Conservation (phyloP, 179 eudicot genomes). For the Sideroxylon spinosum region DNA sequence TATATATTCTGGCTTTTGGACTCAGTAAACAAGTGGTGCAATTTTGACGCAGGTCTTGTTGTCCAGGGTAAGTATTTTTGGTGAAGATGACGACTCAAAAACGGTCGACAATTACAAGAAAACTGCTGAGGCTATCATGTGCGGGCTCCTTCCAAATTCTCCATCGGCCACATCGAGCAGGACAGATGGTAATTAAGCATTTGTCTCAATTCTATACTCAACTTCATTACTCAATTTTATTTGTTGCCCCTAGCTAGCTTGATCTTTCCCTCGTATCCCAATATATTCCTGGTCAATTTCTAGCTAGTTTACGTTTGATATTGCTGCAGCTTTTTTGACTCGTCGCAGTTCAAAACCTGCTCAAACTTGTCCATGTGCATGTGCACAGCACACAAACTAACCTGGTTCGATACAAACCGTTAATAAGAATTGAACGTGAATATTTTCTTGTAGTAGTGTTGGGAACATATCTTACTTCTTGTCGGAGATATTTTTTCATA, state of each 20-base stretch:
- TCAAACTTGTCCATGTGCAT: not conserved
- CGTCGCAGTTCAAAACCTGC: not conserved
- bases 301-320: not conserved
- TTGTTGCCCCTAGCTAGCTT: not conserved
- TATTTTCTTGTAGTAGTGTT: not conserved
- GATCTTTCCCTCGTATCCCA: not conserved
- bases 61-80: constrained; percentile 75
- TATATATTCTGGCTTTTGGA: not conserved
- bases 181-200: constrained; percentile 63
- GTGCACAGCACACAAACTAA: not conserved
- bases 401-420: not conserved
- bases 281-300: not conserved
- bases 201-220: not conserved
- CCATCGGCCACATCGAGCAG: constrained; percentile 81
- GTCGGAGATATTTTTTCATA: not conserved
- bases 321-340: not conserved
- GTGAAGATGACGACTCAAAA: constrained; percentile 41
- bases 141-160: constrained; percentile 82
- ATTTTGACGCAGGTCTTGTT: constrained; percentile 60
- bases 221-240: not conserved
- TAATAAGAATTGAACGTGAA: too few species aligned
- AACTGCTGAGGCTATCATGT: constrained; percentile 88
- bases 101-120: constrained; percentile 54
- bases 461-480: not conserved
- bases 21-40: not conserved